A percentile compares a stretch with the other conserved stretches of the same genome.
These are phyloP conservation scores for Hermanozyma aechmeae DNA, from an alignment of 805 yeast species.

Conservation along the genomic window DNA sequence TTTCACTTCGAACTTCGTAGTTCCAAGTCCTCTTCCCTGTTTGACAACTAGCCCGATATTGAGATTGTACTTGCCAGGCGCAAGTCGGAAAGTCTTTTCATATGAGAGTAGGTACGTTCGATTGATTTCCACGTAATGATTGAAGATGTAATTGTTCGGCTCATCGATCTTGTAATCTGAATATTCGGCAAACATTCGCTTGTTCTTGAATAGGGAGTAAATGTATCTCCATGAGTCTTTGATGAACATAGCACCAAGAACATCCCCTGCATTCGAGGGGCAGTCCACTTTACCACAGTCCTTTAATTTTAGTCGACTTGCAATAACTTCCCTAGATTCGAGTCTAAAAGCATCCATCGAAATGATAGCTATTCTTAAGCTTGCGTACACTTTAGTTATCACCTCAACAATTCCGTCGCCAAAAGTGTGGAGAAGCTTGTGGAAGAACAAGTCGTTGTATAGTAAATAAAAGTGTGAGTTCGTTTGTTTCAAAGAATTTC, in stretches of 20 bases:
- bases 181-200: conserved; percentile 43
- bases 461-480: conserved; percentile 38
- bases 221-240: conserved; percentile 50
- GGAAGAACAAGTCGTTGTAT: conserved; percentile 40
- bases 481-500: conserved; percentile 21
- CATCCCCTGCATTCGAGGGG: conserved; percentile 3
- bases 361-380: conserved; percentile 28
- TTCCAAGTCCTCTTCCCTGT: conserved; percentile 48
- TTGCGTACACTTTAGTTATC: conserved; percentile 25
- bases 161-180: conserved; percentile 37
- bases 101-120: conserved; percentile 41
- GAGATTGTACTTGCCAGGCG: conserved; percentile 42
- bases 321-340: conserved; percentile 16
- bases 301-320: conserved; percentile 17
- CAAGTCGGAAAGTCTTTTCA: conserved; percentile 33
- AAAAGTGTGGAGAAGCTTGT: conserved; percentile 24
- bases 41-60: conserved; percentile 45
- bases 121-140: conserved; percentile 39
- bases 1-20: conserved; percentile 42
- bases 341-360: conserved; percentile 29
- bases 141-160: conserved; percentile 34
- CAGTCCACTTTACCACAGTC: conserved; percentile 3
- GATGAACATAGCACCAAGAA: conserved; percentile 15
- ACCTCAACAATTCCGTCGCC: conserved; percentile 27
- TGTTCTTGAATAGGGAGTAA: conserved; percentile 40